These are phyloP conservation scores for Venturiaceae sp. DNA, from an alignment of 2,329 filamentous ascomycete species.

Conservation along the genomic window DNA sequence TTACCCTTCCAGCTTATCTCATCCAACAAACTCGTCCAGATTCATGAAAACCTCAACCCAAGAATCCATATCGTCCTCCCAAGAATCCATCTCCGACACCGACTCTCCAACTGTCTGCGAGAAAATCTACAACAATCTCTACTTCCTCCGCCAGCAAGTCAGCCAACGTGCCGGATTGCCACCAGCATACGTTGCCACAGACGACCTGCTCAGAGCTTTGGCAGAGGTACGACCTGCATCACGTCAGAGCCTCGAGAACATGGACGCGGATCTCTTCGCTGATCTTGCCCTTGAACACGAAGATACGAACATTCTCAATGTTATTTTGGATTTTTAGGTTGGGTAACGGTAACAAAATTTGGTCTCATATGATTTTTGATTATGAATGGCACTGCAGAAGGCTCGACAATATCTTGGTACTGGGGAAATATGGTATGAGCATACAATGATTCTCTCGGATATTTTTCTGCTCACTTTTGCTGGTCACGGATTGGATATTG, in stretches of 20 bases:
- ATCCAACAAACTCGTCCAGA: too few species aligned
- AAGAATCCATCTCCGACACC: background rate
- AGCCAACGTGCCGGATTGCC: background rate
- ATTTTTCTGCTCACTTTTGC: too few species aligned
- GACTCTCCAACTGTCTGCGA: background rate
- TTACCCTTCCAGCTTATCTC: too few species aligned
- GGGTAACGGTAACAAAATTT: too few species aligned
- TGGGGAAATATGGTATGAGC: too few species aligned
- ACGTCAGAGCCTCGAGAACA: background rate
- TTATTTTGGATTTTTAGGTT: too few species aligned
- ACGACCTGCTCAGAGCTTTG: background rate
- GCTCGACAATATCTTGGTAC: too few species aligned
- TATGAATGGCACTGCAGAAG: too few species aligned
- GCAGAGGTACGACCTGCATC: background rate
- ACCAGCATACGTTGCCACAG: background rate
- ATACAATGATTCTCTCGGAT: too few species aligned
- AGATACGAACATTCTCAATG: background rate
- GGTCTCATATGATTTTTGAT: too few species aligned
- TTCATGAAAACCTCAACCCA: background rate
- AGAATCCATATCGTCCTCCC: background rate
- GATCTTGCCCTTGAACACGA: background rate
- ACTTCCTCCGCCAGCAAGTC: background rate
- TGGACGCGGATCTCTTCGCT: background rate
- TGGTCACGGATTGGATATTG: too few species aligned
- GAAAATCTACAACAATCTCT: background rate